Conservation (phyloP, 2,329 filamentous ascomycete species). For the Ilyonectria destructans region DNA sequence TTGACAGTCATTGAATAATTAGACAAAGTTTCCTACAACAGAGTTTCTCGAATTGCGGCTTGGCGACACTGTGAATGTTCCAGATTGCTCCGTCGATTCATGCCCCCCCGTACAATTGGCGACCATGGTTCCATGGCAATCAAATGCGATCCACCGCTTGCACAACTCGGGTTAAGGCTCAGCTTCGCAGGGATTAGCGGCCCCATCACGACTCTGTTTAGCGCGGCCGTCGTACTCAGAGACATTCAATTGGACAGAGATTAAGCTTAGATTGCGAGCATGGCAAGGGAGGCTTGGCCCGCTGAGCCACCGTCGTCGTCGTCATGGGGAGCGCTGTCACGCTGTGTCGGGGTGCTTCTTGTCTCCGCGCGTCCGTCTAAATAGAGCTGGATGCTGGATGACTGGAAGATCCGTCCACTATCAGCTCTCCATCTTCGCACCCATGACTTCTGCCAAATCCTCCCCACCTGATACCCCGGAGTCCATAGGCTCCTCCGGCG, state of each 20-base stretch:
- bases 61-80: background rate
- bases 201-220: background rate
- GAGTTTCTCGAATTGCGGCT: background rate
- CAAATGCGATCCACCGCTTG: background rate
- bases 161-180: background rate
- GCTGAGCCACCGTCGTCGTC: conserved; percentile 5
- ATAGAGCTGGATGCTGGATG: background rate
- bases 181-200: background rate
- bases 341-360: background rate
- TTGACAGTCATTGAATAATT: background rate
- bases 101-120: background rate
- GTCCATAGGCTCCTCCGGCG: background rate
- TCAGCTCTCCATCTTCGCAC: background rate
- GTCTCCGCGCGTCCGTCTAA: background rate
- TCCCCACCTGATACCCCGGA: background rate
- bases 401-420: background rate
- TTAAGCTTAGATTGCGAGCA: background rate
- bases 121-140: background rate
- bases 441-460: background rate
- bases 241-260: background rate
- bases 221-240: background rate
- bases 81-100: background rate
- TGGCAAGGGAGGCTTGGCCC: background rate
- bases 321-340: background rate
- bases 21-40: background rate